Base-by-base conservation (phyloP, 352 stramenopile genomes). In the Globisporangium lucens region DNA sequence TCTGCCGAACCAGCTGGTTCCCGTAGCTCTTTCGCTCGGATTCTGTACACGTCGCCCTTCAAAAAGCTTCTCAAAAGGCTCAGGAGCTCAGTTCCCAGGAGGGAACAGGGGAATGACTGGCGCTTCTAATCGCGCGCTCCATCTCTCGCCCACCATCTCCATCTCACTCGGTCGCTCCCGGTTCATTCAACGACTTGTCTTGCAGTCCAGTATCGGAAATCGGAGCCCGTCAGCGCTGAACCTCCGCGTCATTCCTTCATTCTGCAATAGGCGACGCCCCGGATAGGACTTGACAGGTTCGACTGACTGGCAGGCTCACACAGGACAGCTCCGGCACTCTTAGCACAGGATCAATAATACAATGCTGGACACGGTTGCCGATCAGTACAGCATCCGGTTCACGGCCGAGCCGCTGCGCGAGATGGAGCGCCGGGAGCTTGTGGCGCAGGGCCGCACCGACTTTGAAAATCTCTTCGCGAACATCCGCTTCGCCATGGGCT, bases 381-480 rank as follows among this genome's bases (percentile, higher is more conserved):
- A 65, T n/a, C 59, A 60, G 53, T 67, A 78, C 46, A 69, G 69
- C 36, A 77, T 84, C 67, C 70, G 59, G 49, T 80, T 84, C 68
- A 63, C 68, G 22, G 72, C 75, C 0, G 71, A 73, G 7, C 60
- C 67, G 62, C 63, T 81, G 33, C 77, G 77, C 65, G 75, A 79
- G 30, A 66, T 65, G 36, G 73, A 83, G 64, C 71, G 69, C 22
- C 71, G 75, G 17, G 69, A 78, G 58, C 75, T 83, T 55, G 72
- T 76, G 27, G 66, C 75, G 41, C 73, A 80, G 53, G 69, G 71
- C 38, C 68, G 74, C 33, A 69, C 67, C 69, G 76, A 80, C 56
- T 73, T 70, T 24, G 29, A 33, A 24, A 61, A 63, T n/a, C 72
- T 85, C 33, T 82, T 83, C 70, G 65, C 71, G 61, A 82, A 75